phyloP scores from a whole-genome alignment of 805 yeast genomes.

The Spathaspora gorwiae region DNA sequence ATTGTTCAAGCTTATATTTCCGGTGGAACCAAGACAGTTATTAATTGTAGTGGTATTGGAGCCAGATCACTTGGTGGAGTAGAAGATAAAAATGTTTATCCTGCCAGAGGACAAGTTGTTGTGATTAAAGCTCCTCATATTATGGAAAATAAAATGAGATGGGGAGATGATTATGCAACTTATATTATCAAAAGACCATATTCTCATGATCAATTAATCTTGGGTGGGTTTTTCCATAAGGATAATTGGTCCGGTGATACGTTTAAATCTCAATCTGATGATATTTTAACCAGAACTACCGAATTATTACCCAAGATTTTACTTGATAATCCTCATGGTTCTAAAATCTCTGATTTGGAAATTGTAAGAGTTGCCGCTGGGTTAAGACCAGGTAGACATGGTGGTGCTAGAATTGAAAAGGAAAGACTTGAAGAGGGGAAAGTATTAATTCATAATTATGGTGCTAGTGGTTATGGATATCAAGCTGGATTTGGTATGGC shows the following conservation, averaged over 20 bases:
- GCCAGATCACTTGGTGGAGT: slow-evolving; percentile 64
- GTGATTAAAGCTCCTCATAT: slow-evolving; percentile 68
- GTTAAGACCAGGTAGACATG: slow-evolving; percentile 69
- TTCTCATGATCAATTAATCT: slow-evolving; percentile 59
- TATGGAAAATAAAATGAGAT: slow-evolving; percentile 50
- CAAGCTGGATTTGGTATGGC: slow-evolving; percentile 66
- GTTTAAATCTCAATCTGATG: slow-evolving; percentile 51
- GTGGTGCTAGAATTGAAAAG: slow-evolving; percentile 68
- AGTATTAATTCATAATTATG: slow-evolving; percentile 59
- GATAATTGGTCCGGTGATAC: slow-evolving; percentile 62
- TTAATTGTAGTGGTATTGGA: slow-evolving; percentile 77
- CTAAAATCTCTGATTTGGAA: slow-evolving; percentile 37
- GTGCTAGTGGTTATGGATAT: slow-evolving; percentile 64
- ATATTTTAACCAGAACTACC: slow-evolving; percentile 57
- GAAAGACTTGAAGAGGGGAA: slow-evolving; percentile 32
- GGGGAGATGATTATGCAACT: slow-evolving; percentile 58
- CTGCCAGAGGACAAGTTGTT: slow-evolving; percentile 79
- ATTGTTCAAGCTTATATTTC: slow-evolving; percentile 49
- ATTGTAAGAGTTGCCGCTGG: slow-evolving; percentile 68
- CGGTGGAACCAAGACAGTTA: slow-evolving; percentile 41
- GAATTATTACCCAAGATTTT: slow-evolving; percentile 47
- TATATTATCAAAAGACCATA: slow-evolving; percentile 71
- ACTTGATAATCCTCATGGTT: slow-evolving; percentile 27
- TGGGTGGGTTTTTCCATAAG: slow-evolving; percentile 72
- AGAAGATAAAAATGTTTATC: slow-evolving; percentile 55